Percentiles rank a stretch among this genome's conserved stretches.
Evolutionary conservation across 2,329 filamentous ascomycete genomes (phyloP).

Genomic region (Chrysosporium keratinophilum): DNA sequence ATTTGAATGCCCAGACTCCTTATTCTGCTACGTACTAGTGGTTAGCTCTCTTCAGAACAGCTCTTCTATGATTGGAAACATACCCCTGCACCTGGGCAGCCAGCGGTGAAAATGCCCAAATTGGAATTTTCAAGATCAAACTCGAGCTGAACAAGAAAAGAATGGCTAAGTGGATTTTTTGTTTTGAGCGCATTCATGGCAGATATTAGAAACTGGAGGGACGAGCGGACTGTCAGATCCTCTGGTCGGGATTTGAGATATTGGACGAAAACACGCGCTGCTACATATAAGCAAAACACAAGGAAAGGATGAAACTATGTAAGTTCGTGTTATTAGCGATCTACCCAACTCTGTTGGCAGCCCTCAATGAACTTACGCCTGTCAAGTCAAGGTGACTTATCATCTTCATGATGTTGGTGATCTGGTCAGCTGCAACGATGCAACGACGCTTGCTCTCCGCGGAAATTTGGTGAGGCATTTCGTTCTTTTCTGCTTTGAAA

Average conservation of each 20-base stretch:
- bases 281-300: conserved; percentile 92
- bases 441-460: conserved; percentile 88
- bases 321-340: conserved; percentile 9
- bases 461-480: conserved; percentile 62
- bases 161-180: conserved; percentile 84
- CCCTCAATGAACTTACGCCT: conserved; percentile 47
- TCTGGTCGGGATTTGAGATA: conserved; percentile 90
- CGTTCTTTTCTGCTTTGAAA: conserved; percentile 88
- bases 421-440: conserved; percentile 85
- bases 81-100: no score
- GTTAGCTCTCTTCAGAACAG: background rate
- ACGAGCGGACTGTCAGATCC: conserved; percentile 64
- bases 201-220: conserved; percentile 77
- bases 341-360: background rate
- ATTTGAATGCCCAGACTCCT: background rate
- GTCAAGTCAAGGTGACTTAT: conserved; percentile 82
- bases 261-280: conserved; percentile 87
- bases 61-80: no score
- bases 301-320: conserved; percentile 85
- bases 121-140: conserved; percentile 64
- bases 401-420: conserved; percentile 90
- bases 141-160: conserved; percentile 85
- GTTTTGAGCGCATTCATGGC: conserved; percentile 84
- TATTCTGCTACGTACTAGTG: background rate
- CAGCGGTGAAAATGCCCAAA: background rate